phyloP scores from a whole-genome alignment of 768 basidiomycete species.

The Calocybe indica region DNA sequence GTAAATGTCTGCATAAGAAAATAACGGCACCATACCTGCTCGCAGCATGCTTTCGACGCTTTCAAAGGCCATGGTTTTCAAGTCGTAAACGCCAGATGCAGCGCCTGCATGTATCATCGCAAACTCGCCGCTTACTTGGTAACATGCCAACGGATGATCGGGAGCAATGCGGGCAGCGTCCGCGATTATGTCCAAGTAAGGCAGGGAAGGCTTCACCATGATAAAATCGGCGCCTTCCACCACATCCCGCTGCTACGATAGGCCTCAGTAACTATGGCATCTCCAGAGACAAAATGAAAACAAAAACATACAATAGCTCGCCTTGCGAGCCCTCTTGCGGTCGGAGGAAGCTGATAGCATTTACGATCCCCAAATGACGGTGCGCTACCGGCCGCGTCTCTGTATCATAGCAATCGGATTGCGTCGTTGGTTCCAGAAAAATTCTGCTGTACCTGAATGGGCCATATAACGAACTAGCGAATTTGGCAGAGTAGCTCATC shows the following conservation, averaged over 20 bases:
- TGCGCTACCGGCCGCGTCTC: constrained; percentile 96
- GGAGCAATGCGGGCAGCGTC: constrained; percentile 78
- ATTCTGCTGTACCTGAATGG: constrained; percentile 75
- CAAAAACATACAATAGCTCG: constrained; percentile 75
- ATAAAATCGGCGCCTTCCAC: constrained; percentile 95
- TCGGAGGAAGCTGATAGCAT: constrained; percentile 95
- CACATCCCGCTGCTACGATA: constrained; percentile 72
- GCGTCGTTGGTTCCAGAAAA: not conserved
- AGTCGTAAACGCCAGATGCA: constrained; percentile 85
- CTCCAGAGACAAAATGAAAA: not conserved
- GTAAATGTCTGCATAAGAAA: not conserved
- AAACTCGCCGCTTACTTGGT: constrained; percentile 96
- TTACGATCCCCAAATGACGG: constrained; percentile 94
- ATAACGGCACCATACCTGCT: constrained; percentile 54
- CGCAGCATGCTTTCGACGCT: constrained; percentile 86
- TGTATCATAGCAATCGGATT: constrained; percentile 20
- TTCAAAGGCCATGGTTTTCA: constrained; percentile 93
- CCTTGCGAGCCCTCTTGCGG: constrained; percentile 83
- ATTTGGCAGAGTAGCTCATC: constrained; percentile 98
- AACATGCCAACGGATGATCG: constrained; percentile 92
- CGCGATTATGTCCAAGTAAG: constrained; percentile 94
- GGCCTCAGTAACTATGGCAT: constrained; percentile 2
- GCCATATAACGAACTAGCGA: constrained; percentile 91
- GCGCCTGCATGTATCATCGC: constrained; percentile 97
- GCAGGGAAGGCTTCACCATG: constrained; percentile 97